phyloP scores from a whole-genome alignment of 1,284 basidiomycete genomes.

The Leccinum fuscescens region DNA sequence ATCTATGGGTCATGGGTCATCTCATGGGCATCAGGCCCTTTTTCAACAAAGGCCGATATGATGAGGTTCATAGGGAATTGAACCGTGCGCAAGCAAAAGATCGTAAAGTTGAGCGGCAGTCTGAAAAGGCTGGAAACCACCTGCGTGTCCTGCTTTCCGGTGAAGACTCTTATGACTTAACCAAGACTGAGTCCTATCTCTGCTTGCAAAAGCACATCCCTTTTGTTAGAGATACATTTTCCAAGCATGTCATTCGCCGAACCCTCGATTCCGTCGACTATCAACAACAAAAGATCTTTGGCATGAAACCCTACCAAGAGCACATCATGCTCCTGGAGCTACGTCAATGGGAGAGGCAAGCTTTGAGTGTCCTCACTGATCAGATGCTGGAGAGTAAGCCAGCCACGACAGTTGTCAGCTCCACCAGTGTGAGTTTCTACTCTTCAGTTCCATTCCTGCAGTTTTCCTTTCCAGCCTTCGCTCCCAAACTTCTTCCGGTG shows the following conservation, averaged over 20 bases:
- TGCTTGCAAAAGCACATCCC: background rate
- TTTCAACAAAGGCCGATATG: too few species aligned
- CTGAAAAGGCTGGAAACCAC: background rate
- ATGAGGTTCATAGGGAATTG: background rate
- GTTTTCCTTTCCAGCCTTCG: too few species aligned
- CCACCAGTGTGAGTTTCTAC: background rate
- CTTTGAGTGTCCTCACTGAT: background rate
- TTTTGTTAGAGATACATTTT: background rate
- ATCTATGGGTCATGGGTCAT: background rate
- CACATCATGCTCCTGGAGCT: background rate
- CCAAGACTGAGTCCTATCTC: background rate
- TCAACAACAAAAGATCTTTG: background rate
- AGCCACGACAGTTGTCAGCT: background rate
- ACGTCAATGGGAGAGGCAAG: background rate
- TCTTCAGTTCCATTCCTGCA: too few species aligned
- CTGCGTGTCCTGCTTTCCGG: background rate
- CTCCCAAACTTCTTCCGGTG: too few species aligned
- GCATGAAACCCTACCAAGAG: background rate
- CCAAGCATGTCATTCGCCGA: background rate
- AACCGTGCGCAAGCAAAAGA: slow-evolving; percentile 1
- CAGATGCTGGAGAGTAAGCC: background rate
- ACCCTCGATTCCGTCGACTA: background rate
- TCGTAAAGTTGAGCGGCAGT: background rate
- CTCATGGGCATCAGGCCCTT: background rate
- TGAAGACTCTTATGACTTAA: background rate